These are phyloP conservation scores for Phaeosphaeria sp. DNA, from an alignment of 2,329 filamentous ascomycete species.

Conservation along the genomic window DNA sequence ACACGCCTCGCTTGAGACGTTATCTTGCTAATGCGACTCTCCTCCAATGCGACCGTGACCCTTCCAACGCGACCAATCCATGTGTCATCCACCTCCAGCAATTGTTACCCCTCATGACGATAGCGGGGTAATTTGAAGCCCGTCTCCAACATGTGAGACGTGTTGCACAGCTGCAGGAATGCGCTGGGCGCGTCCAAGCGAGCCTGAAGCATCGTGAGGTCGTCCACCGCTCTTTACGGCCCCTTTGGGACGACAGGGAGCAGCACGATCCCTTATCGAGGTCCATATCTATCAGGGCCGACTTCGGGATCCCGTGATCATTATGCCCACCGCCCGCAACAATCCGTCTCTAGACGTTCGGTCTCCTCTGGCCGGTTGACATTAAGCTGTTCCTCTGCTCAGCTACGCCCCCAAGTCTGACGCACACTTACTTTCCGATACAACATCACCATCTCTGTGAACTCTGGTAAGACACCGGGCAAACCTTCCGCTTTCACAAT, in stretches of 20 bases:
- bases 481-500: conserved; percentile 21
- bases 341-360: neutral
- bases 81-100: conserved; percentile 13
- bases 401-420: neutral
- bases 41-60: conserved; percentile 10
- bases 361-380: neutral
- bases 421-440: neutral
- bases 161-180: neutral
- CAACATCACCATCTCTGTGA: neutral
- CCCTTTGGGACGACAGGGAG: conserved; percentile 14
- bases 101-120: conserved; percentile 19
- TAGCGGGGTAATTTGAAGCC: conserved; percentile 26
- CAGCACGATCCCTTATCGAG: conserved; percentile 36
- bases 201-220: conserved; percentile 16
- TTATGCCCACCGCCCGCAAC: conserved; percentile 3
- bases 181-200: conserved; percentile 11
- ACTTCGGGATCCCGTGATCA: conserved; percentile 31
- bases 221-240: conserved; percentile 18
- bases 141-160: conserved; percentile 2
- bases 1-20: conserved; percentile 4
- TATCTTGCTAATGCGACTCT: conserved; percentile 11
- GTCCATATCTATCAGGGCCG: conserved; percentile 34
- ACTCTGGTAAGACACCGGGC: conserved; percentile 6
- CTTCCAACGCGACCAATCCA: conserved; percentile 24
- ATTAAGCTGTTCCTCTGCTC: neutral